A percentile compares a stretch with the other conserved stretches of the same genome.
phyloP scores from a whole-genome alignment of 2,329 filamentous ascomycete genomes.

The Colletotrichum sp. region DNA sequence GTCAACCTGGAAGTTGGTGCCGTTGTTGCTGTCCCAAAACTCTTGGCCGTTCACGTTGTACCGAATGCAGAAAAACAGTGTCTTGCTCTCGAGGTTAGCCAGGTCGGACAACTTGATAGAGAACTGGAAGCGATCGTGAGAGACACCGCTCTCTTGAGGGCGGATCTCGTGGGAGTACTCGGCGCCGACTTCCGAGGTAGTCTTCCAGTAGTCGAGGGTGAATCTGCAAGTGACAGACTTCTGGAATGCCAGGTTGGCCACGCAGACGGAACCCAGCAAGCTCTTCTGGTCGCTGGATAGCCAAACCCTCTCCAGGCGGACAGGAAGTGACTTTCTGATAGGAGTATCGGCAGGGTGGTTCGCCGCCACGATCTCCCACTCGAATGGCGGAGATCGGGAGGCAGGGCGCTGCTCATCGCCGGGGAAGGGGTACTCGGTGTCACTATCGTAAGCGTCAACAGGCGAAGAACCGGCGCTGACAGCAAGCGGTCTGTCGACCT shows the following conservation, averaged over 20 bases:
- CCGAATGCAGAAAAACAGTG: conserved; percentile 87
- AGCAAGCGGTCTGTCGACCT: conserved; percentile 92
- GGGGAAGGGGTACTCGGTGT: conserved; percentile 87
- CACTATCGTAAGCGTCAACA: conserved; percentile 85
- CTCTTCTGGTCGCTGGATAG: conserved; percentile 87
- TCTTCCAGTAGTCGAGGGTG: conserved; percentile 98
- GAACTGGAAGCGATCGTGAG: conserved; percentile 90
- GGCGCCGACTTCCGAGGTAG: conserved; percentile 90
- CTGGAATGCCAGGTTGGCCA: conserved; percentile 87
- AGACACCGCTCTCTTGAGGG: conserved; percentile 48
- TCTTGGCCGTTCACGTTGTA: conserved; percentile 86
- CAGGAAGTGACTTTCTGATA: conserved; percentile 67
- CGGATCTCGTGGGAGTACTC: conserved; percentile 74
- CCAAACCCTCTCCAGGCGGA: conserved; percentile 86
- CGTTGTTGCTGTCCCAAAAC: conserved; percentile 93
- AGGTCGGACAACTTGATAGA: conserved; percentile 91
- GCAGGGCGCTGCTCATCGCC: conserved; percentile 51
- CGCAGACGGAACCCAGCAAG: conserved; percentile 81
- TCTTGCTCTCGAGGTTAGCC: conserved; percentile 90
- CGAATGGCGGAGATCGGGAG: conserved; percentile 59
- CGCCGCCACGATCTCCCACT: conserved; percentile 86
- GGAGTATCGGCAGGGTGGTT: conserved; percentile 67
- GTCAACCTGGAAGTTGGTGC: conserved; percentile 90
- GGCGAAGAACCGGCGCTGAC: conserved; percentile 95
- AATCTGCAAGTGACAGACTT: conserved; percentile 92